phyloP scores from a whole-genome alignment of 345 rosid species.

The Gossypium herbaceum region DNA sequence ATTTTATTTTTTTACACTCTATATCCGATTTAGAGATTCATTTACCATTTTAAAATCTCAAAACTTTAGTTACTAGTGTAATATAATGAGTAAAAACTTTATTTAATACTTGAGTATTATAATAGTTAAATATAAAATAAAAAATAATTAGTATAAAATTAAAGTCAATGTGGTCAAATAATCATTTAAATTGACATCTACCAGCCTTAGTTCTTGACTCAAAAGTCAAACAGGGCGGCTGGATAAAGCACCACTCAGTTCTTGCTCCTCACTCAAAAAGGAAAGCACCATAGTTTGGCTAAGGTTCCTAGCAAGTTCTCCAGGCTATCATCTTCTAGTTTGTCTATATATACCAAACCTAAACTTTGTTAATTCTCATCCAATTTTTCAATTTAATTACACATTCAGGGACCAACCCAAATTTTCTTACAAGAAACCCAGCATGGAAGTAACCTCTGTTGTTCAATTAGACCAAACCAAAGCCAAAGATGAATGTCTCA shows the following conservation, averaged over 20 bases:
- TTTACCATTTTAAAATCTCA: no score
- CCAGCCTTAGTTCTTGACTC: background rate
- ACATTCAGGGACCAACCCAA: background rate
- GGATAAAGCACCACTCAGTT: background rate
- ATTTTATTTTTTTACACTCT: no score
- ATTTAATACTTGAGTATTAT: rapidly evolving
- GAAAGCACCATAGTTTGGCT: background rate
- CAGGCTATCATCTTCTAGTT: background rate
- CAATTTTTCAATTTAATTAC: background rate
- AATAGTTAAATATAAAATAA: no score
- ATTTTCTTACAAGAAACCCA: background rate
- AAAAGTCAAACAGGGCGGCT: slow-evolving; percentile 1
- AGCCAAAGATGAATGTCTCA: background rate
- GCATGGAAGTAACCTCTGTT: background rate
- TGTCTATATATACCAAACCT: background rate
- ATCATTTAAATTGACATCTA: no score
- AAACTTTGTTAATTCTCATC: background rate
- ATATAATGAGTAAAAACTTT: no score
- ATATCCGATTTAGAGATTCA: no score
- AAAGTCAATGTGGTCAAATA: no score
- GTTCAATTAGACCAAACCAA: background rate
- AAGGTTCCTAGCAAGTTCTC: background rate
- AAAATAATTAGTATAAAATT: no score
- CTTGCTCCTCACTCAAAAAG: slow-evolving; percentile 22
- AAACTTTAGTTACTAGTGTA: no score